These are phyloP conservation scores for Tulasnella sp. DNA, from an alignment of 768 basidiomycete genomes.

Conservation along the genomic window DNA sequence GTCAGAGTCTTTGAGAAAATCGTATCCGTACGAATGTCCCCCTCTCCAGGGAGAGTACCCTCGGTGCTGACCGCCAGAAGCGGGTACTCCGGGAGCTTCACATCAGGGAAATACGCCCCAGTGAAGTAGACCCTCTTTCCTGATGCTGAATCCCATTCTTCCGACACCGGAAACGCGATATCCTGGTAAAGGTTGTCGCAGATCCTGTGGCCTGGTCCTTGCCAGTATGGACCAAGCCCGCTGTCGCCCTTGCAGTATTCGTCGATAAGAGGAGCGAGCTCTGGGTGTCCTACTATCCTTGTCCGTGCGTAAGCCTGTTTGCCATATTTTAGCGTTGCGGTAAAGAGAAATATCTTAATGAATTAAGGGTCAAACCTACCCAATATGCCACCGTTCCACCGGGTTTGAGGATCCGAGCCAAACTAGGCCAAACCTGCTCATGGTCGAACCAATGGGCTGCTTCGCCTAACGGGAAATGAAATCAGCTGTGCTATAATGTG, in stretches of 20 bases:
- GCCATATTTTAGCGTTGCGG: background rate
- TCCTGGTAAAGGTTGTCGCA: conserved; percentile 65
- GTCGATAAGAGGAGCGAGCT: conserved; percentile 54
- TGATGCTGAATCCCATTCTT: conserved; percentile 31
- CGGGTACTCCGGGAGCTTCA: background rate
- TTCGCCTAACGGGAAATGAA: conserved; percentile 29
- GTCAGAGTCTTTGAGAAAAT: conserved; percentile 57
- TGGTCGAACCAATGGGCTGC: conserved; percentile 39
- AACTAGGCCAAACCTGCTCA: conserved; percentile 32
- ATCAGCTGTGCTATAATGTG: no score
- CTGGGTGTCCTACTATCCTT: conserved; percentile 56
- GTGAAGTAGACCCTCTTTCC: conserved; percentile 35
- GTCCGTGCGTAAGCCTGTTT: conserved; percentile 58
- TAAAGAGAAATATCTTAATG: background rate
- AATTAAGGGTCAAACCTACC: conserved; percentile 23
- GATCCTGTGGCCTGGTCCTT: conserved; percentile 68
- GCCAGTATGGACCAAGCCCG: conserved; percentile 69
- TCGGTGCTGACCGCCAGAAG: background rate
- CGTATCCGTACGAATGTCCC: conserved; percentile 31
- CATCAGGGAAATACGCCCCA: conserved; percentile 41
- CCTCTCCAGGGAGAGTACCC: background rate
- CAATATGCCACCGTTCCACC: conserved; percentile 37
- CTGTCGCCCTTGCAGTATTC: conserved; percentile 40
- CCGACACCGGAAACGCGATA: conserved; percentile 43
- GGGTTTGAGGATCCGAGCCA: conserved; percentile 31